Base-by-base conservation (phyloP, 805 yeast genomes). In the Metschnikowia sp. region DNA sequence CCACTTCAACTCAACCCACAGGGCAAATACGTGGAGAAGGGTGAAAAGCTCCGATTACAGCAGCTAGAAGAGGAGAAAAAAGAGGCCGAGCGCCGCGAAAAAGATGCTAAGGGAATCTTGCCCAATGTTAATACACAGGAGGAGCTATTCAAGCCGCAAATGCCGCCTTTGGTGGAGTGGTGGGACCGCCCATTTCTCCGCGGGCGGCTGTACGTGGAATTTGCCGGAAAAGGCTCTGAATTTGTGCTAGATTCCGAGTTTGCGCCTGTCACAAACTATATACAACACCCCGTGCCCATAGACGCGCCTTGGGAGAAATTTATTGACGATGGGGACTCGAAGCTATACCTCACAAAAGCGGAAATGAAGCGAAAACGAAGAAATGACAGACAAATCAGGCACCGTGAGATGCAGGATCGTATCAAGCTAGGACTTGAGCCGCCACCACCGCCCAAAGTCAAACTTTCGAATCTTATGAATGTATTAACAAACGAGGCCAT, bases 361-460 rank as follows among this genome's bases (percentile, higher is more conserved):
- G 99, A 94, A 61, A 65, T 78, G 66, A 86, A 86, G 57, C 75
- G 90, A 47, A 75, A 84, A 35, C 77, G 97, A 38, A 77, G 84
- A 50, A 84, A 84, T 49, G 83, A 79, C 40, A 74, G 97, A 47
- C 78, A 82, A 39, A 74, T 75, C 36, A 72, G 66, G 50, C 80
- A 81, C 51, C 82, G 83, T 56, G 94, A 84, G 39, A 75, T 78
- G 48, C 96, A 88, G 60, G 92, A 88, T 55, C 72, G 86, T 39
- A 83, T 91, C 22, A 78, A 83, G 48, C 69, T 88, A 5, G 99
- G 99, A 0, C 66, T 91, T 15, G 88, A 85, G 40, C 86, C 96
- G 0, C 85, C 96, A 5, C 96, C 97, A 0, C 85, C 85, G 6
- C 96, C 97, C 3, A 94, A 92, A 64, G 86, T 94, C 26, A 88